Evolutionary conservation across 768 basidiomycete species (phyloP), one percentile per base, ranked within the genome.

Genomic region (Mycena leptocephala): DNA sequence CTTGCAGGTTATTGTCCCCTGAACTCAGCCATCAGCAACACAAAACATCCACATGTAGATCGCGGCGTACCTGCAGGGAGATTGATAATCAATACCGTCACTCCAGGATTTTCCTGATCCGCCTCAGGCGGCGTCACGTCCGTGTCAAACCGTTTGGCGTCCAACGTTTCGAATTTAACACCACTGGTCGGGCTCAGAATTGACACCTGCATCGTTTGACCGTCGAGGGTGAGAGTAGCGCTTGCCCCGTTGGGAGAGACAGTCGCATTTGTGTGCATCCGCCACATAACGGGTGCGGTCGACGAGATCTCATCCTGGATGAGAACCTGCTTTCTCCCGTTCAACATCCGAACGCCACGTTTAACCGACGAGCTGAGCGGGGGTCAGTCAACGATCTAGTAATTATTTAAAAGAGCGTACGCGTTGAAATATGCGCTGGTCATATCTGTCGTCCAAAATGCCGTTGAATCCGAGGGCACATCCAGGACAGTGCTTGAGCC

Each of bases 181-280:
- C 94, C 95, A 22, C 82, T 80, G 3, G 90, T 93, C 2, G 95
- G 88, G 79, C 92, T 93, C 72, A 96, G 82, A 30, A 99, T 90
- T 48, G 88, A 82, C 75, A 96, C 91, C 69, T 86, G 82, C 86
- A 96, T 84, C 39, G 90, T 93, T 84, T 95, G 85, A 26, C 91
- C 92, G 56, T 90, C 95, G 59, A 97, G 91, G 5, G 85, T 86
- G 72, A 99, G 88, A 2, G 93, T 95, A 0, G 97, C 98, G 1
- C 93, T 90, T 7, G 90, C 90, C 33, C 93, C 93, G 68, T 82
- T 84, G 69, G 85, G 81, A 69, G 84, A 79, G 55, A 96, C 83
- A 5, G 96, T 96, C 11, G 98, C 97, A 85, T 99, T 99, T 72
- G 98, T 99, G 84, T 99, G 97, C 89, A 96, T 95, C 65, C 96